Evolutionary conservation across 331 rosid genomes (phyloP).

Genomic region (Prunus yedoensis): DNA sequence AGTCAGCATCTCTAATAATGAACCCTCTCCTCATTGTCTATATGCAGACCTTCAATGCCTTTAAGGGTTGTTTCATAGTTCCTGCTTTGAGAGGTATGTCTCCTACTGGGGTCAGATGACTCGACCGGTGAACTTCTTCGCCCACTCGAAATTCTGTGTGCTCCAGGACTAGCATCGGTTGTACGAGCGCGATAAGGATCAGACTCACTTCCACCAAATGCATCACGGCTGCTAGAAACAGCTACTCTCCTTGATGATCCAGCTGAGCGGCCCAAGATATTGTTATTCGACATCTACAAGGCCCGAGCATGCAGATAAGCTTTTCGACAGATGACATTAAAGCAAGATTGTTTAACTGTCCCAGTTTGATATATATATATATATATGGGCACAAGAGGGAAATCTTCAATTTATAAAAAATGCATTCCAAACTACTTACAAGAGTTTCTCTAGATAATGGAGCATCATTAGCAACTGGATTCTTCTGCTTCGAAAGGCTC

Average conservation of each 20-base stretch:
- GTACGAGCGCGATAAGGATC: conserved; percentile 55
- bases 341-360: background rate
- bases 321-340: background rate
- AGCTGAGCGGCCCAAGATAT: conserved; percentile 68
- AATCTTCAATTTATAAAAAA: background rate
- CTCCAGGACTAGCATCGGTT: conserved; percentile 79
- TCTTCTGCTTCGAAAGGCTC: conserved; percentile 45
- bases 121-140: conserved; percentile 68
- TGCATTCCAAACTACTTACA: conserved; percentile 28
- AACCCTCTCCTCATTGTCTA: conserved; percentile 81
- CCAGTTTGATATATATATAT: background rate
- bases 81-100: conserved; percentile 60
- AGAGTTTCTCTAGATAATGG: conserved; percentile 38
- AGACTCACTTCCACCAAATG: conserved; percentile 65
- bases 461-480: conserved; percentile 37
- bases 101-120: conserved; percentile 62
- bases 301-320: conserved; percentile 23
- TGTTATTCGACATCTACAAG: conserved; percentile 61
- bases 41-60: conserved; percentile 79
- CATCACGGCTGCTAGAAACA: conserved; percentile 82
- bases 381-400: background rate
- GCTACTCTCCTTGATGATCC: conserved; percentile 91
- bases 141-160: conserved; percentile 60
- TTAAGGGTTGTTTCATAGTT: conserved; percentile 75
- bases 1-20: conserved; percentile 43